Evolutionary conservation across 2,329 filamentous ascomycete species (phyloP).

Genomic region (Phyllosticta citrichinensis): DNA sequence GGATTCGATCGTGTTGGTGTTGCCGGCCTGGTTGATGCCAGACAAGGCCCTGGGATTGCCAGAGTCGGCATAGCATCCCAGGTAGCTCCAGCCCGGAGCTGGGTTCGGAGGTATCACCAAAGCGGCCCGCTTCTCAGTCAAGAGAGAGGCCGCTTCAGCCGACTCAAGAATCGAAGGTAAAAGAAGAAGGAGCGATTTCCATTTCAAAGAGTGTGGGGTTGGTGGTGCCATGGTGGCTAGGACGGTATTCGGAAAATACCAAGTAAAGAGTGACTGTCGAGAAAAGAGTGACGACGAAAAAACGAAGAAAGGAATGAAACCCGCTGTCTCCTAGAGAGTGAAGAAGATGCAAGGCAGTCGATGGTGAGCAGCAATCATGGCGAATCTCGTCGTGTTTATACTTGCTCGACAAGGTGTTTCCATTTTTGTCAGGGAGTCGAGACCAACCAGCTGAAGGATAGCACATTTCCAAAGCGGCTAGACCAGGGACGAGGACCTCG

Average conservation of each 20-base stretch:
- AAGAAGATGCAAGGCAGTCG: background rate
- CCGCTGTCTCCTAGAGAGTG: background rate
- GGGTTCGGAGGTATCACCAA: background rate
- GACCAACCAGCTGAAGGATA: background rate
- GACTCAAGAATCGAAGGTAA: background rate
- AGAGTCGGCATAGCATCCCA: constrained; percentile 9
- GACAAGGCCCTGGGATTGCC: background rate
- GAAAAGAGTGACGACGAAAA: background rate
- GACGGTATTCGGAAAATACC: background rate
- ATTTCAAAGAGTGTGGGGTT: background rate
- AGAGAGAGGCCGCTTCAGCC: background rate
- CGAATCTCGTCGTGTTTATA: background rate
- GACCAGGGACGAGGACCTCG: background rate
- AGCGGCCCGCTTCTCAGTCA: background rate
- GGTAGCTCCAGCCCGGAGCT: background rate
- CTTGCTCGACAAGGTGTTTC: background rate
- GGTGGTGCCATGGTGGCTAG: background rate
- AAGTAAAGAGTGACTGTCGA: background rate
- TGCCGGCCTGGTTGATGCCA: background rate
- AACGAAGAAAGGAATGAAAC: background rate
- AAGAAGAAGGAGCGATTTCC: background rate
- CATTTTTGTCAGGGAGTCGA: background rate
- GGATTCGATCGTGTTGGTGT: constrained; percentile 13
- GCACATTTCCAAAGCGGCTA: background rate
- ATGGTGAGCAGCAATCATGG: background rate